Evolutionary conservation across 1,284 basidiomycete genomes (phyloP), one percentile per base, ranked within the genome.

Genomic region (Neotropicomus parvogracilis): DNA sequence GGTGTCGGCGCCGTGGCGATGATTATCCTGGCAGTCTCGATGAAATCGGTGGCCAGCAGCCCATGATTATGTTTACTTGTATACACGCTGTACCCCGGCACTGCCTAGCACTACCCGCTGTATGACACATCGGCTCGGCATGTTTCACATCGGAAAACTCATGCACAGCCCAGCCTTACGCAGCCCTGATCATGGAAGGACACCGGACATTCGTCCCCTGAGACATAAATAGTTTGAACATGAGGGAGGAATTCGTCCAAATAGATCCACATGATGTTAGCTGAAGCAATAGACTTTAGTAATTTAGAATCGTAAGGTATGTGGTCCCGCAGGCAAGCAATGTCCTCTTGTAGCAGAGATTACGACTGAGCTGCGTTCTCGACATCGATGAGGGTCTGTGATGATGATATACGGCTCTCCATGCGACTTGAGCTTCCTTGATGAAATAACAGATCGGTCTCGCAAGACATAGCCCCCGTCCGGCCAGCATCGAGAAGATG

Each of bases 1-100:
- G 70, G 75, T 4, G 64, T 77, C 6, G 78, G 81, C 36, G 87
- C 83, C 0, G 56, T 76, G 32, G 79, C 82, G 1, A 90, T 88
- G 85, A 64, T 78, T 19, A 65, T 68, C 8, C 67, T 88, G 40
- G 74, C 78, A 2, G 53, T 59, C 17, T 68, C 67, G 39, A 86
- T 87, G 82, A 73, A 66, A 55, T 66, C 69, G 17, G 66, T 79
- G 40, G 68, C 74, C 32, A 49, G 44, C 36, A 16, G 39, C 32
- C 44, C 24, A 42, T 37, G 36, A 16, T 37, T 11, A 38, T 29
- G 13, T n/a, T n/a, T n/a, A n/a, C n/a, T n/a, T n/a, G n/a, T n/a
- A n/a, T n/a, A n/a, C n/a, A n/a, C n/a, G n/a, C n/a, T n/a, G n/a
- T n/a, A n/a, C n/a, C n/a, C n/a, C n/a, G n/a, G n/a, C n/a, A n/a